Evolutionary conservation across 2,329 filamentous ascomycete species (phyloP).

Genomic region (Fusarium veterinarium): DNA sequence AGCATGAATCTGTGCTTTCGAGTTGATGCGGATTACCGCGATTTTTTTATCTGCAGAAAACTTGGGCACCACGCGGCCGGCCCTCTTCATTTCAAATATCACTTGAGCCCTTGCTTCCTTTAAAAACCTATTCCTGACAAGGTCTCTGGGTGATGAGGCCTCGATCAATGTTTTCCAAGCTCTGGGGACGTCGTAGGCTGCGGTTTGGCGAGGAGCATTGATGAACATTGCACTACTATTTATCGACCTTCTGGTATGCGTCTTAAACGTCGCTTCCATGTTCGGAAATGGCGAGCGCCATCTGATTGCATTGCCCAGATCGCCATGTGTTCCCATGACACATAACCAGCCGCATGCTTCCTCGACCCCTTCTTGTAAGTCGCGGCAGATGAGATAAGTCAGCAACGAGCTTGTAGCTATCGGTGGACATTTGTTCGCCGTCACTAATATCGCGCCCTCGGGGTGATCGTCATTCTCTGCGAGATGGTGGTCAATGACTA

Average conservation of each 20-base stretch:
- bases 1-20: constrained; percentile 71
- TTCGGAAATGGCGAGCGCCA: constrained; percentile 76
- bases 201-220: constrained; percentile 73
- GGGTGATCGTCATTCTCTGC: constrained; percentile 68
- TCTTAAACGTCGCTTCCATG: constrained; percentile 70
- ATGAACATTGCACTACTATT: constrained; percentile 72
- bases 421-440: constrained; percentile 72
- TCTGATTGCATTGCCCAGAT: constrained; percentile 72
- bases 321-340: constrained; percentile 73
- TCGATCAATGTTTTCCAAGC: constrained; percentile 70
- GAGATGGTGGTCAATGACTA: constrained; percentile 75
- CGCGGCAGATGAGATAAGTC: constrained; percentile 71
- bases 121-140: constrained; percentile 62
- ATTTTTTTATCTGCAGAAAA: constrained; percentile 72
- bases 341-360: constrained; percentile 69
- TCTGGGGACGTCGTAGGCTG: constrained; percentile 67
- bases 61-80: constrained; percentile 70
- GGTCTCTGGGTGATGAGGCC: constrained; percentile 61
- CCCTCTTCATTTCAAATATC: constrained; percentile 69
- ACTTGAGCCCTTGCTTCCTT: constrained; percentile 67
- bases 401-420: constrained; percentile 73
- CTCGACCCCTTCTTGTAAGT: constrained; percentile 63
- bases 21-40: constrained; percentile 71
- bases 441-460: constrained; percentile 63
- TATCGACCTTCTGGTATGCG: constrained; percentile 69